Base-by-base conservation (phyloP, 2,329 filamentous ascomycete genomes). In the Dissoconium aciculare region DNA sequence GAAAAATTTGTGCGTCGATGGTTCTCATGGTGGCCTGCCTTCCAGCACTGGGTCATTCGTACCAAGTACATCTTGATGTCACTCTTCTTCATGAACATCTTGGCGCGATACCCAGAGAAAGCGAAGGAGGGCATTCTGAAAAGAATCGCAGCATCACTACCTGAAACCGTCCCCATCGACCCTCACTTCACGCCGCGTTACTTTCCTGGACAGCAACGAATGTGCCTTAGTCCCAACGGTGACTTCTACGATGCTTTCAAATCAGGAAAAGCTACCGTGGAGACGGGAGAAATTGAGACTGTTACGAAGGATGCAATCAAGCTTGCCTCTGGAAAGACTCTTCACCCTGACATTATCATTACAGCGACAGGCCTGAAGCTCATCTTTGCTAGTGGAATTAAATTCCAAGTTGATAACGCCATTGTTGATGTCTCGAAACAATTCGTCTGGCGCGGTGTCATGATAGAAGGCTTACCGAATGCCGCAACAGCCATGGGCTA, bases 151-250 rank as follows among this genome's bases (percentile, higher is more conserved):
- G 39, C 48, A 1, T 52, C 55, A 9, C 58, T 73, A 5, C 56
- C 69, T 17, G 37, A 52, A 8, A 54, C 54, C 2, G 64, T 67
- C 2, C 23, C 34, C 4, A 30, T 25, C 12, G 40, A 46, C 30
- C 43, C 43, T 1, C 38, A 62, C 38, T 60, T 64, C 45, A 53
- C 56, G 5, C 60, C 60, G 1, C 41, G 36, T 11, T 64, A 64
- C 46, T 56, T 57, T 31, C 59, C 60, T 4, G 63, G 78, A 63
- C 66, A 82, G 32, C 81, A 89, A 52, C 69, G 82, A 0, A 57
- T 87, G 3, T 87, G 81, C 43, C 57, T 81, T 34, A 73, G 57
- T n/a, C 66, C 66, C 0, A 62, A 70, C 33, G 66, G 64, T 11
- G 69, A 72, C 44, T 71, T 71, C 48, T 72, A 67, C 54, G 46